Evolutionary conservation across 1,284 basidiomycete species (phyloP).

Genomic region (Trametes polyzona): DNA sequence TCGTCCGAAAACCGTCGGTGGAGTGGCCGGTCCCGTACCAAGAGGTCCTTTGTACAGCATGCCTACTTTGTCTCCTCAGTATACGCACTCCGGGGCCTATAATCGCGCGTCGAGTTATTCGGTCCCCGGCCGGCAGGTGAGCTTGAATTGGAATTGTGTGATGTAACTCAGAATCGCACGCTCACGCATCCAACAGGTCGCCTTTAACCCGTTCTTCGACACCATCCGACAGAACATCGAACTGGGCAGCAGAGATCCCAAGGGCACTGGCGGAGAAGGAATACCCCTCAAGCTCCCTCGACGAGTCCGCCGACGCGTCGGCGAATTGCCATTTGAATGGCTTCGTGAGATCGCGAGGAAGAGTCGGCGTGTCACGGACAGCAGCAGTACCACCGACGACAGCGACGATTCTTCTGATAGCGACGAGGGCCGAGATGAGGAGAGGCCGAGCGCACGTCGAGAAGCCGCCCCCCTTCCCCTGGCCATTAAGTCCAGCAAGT

Average conservation of each 20-base stretch:
- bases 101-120: constrained; percentile 18
- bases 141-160: background rate
- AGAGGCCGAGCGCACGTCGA: background rate
- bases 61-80: constrained; percentile 23
- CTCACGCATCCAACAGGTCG: constrained; percentile 32
- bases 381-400: constrained; percentile 21
- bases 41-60: constrained; percentile 23
- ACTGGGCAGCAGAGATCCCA: constrained; percentile 70
- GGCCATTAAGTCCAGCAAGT: background rate
- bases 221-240: constrained; percentile 95
- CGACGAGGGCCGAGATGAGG: constrained; percentile 4
- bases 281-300: constrained; percentile 77
- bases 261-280: constrained; percentile 58
- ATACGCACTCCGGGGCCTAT: constrained; percentile 14
- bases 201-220: constrained; percentile 91
- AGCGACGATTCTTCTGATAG: constrained; percentile 22
- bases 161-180: background rate
- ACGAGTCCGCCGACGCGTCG: constrained; percentile 62
- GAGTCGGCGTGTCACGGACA: constrained; percentile 41
- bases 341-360: constrained; percentile 70
- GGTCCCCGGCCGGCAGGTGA: constrained; percentile 23
- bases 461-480: background rate
- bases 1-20: constrained; percentile 8
- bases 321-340: constrained; percentile 84
- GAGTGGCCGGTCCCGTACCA: constrained; percentile 4